Evolutionary conservation across 2,329 filamentous ascomycete species (phyloP).

Genomic region (Scytalidium sp.): DNA sequence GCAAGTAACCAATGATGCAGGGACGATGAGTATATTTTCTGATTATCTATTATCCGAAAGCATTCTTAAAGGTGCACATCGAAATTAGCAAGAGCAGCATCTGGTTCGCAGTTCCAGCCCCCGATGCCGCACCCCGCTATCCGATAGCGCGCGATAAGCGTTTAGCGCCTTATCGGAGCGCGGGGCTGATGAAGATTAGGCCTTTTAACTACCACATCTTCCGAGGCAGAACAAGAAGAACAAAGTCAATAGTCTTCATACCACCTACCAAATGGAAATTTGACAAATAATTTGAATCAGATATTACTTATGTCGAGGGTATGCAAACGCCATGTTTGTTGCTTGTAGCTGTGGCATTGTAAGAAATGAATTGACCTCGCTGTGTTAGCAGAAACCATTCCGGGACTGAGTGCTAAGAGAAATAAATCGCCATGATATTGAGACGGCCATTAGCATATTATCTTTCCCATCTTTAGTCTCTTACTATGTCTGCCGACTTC

Average conservation of each 20-base stretch:
- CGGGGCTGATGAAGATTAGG: neutral
- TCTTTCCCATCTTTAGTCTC: constrained; percentile 50
- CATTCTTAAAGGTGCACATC: no score
- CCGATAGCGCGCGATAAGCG: neutral
- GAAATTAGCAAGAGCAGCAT: neutral
- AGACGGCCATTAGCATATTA: neutral
- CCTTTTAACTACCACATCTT: neutral
- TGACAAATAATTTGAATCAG: no score
- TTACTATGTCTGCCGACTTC: constrained; percentile 63
- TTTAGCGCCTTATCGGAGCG: neutral
- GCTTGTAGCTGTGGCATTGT: no score
- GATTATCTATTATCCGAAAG: no score
- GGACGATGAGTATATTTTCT: no score
- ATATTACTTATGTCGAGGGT: no score
- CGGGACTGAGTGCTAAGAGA: neutral
- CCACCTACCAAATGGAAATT: no score
- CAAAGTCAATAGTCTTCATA: no score
- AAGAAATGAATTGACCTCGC: no score
- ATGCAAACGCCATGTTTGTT: no score
- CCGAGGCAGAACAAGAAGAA: no score
- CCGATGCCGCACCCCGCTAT: neutral
- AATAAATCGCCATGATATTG: neutral
- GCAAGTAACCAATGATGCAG: no score
- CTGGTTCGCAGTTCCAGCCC: neutral
- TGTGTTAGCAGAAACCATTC: neutral